Evolutionary conservation across 2,329 filamentous ascomycete genomes (phyloP).

Genomic region (Pochonia chlamydosporia): DNA sequence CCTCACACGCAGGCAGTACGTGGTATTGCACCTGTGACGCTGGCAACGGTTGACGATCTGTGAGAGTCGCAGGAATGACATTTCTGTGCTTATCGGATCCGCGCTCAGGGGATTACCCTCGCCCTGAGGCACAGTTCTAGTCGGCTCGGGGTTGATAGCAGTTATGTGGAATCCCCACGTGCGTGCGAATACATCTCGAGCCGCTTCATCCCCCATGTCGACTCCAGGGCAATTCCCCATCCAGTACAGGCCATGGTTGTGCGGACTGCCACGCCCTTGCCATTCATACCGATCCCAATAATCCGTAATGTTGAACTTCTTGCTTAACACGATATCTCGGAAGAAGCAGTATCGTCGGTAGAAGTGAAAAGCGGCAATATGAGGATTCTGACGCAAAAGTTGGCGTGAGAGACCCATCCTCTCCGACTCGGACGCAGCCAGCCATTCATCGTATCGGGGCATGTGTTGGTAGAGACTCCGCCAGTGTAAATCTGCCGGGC

Average conservation of each 20-base stretch:
- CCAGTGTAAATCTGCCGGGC: background rate
- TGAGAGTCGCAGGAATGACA: constrained; percentile 7
- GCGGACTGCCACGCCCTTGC: constrained; percentile 7
- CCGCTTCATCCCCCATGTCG: constrained; percentile 1
- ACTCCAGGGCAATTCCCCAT: background rate
- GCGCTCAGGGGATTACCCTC: constrained; percentile 2
- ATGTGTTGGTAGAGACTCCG: constrained; percentile 5
- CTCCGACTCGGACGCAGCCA: constrained; percentile 2
- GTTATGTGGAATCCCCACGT: background rate
- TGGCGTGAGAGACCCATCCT: constrained; percentile 3
- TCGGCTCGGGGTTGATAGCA: background rate
- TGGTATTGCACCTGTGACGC: constrained; percentile 6
- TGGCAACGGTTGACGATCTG: constrained; percentile 7
- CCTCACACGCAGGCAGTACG: constrained; percentile 6
- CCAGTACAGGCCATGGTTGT: constrained; percentile 8
- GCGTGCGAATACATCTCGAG: constrained; percentile 1
- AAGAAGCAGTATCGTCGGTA: constrained; percentile 3
- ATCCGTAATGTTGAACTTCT: constrained; percentile 4
- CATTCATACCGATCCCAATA: constrained; percentile 6
- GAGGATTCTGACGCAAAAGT: constrained; percentile 6
- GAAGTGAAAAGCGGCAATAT: constrained; percentile 8
- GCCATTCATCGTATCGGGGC: constrained; percentile 5
- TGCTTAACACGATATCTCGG: constrained; percentile 3
- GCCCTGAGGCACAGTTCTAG: background rate
- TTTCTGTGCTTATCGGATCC: constrained; percentile 1